Evolutionary conservation across 208 protist species (phyloP).

Genomic region (Trypanosoma lewisi): DNA sequence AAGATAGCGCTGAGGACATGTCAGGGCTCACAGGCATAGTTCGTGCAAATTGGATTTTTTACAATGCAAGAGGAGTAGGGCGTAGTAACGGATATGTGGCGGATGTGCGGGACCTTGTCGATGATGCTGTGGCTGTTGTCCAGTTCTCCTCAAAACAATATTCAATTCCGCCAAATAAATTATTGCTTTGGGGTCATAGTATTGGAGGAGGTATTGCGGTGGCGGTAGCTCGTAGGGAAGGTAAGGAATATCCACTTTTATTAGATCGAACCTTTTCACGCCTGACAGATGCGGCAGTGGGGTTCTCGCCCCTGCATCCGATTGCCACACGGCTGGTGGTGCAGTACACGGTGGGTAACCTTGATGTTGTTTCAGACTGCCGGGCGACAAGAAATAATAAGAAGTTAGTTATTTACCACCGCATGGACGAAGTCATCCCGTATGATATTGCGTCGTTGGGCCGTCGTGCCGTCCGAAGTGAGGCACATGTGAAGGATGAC

Average conservation of each 20-base stretch:
- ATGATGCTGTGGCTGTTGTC: constrained; percentile 55
- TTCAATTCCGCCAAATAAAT: constrained; percentile 28
- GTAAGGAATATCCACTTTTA: constrained; percentile 40
- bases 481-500: constrained; percentile 16
- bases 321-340: constrained; percentile 40
- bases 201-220: constrained; percentile 74
- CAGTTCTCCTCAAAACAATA: constrained; percentile 32
- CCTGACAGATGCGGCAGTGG: constrained; percentile 62
- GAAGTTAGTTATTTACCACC: constrained; percentile 70
- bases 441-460: constrained; percentile 49
- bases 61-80: constrained; percentile 77
- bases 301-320: constrained; percentile 57
- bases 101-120: constrained; percentile 48
- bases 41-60: constrained; percentile 68
- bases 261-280: constrained; percentile 78
- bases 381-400: constrained; percentile 41
- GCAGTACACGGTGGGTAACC: constrained; percentile 46
- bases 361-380: constrained; percentile 47
- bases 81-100: constrained; percentile 60
- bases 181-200: constrained; percentile 81
- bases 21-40: constrained; percentile 34
- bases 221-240: constrained; percentile 34
- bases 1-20: constrained; percentile 42
- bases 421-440: constrained; percentile 64
- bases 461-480: constrained; percentile 9